phyloP scores from a whole-genome alignment of 179 eudicot species.

The Actinidia arguta region DNA sequence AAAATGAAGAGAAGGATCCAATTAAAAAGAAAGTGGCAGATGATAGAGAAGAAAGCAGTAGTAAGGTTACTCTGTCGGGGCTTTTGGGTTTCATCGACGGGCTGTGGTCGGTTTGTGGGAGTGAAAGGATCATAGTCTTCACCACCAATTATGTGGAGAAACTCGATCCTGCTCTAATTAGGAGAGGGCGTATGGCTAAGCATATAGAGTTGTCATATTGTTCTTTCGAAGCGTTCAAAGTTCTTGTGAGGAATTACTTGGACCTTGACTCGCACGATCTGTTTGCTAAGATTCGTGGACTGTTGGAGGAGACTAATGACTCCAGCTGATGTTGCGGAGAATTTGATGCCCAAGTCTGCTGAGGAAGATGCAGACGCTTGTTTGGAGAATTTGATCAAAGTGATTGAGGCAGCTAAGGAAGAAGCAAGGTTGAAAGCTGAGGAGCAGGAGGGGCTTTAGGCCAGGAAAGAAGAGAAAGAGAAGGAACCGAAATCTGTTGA shows the following conservation, averaged over 20 bases:
- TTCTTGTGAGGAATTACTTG: slow-evolving; percentile 33
- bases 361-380: slow-evolving; percentile 25
- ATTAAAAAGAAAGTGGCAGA: slow-evolving; percentile 23
- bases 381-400: slow-evolving; percentile 31
- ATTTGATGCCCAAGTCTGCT: slow-evolving; percentile 35
- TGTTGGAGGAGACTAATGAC: slow-evolving; percentile 32
- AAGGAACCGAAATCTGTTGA: neutral
- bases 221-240: slow-evolving; percentile 31
- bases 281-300: neutral
- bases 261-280: slow-evolving; percentile 28
- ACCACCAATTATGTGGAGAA: slow-evolving; percentile 35
- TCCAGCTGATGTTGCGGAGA: slow-evolving; percentile 45
- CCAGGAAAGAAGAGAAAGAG: neutral
- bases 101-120: slow-evolving; percentile 36
- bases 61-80: slow-evolving; percentile 54
- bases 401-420: slow-evolving; percentile 27
- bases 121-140: slow-evolving; percentile 29
- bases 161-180: slow-evolving; percentile 36
- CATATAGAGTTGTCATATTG: slow-evolving; percentile 42
- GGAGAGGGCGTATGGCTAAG: slow-evolving; percentile 36
- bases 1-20: neutral
- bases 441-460: slow-evolving; percentile 20
- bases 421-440: slow-evolving; percentile 26
- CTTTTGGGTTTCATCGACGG: slow-evolving; percentile 53
- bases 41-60: slow-evolving; percentile 22